Base-by-base conservation (phyloP, 371 early-diverging fungal genomes). In the Rhizopus stolonifer region DNA sequence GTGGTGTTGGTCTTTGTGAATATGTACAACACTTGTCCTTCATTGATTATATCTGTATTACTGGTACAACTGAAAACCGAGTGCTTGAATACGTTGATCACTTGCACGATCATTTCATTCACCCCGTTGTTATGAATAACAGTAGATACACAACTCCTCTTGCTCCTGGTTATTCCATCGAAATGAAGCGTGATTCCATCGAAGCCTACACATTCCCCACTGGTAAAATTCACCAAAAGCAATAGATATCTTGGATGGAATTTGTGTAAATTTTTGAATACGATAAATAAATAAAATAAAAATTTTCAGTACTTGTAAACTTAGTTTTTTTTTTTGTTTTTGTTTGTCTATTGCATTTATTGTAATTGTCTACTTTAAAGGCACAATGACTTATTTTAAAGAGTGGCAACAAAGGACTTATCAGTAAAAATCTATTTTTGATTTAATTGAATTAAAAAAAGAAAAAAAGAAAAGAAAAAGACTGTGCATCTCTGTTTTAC, bases 21-120 rank as follows among this genome's bases (percentile, higher is more conserved):
- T 74, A 74, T 49, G 74, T 71, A 7, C 78, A 78, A 29, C 78
- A 78, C 49, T 52, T 78, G n/a, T 69, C 78, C 10, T 54, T 78
- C 18, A 74, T 78, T 46, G 74, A 78, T 49, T 78, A 78, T 29
- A 78, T 78, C 15, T 72, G 70, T 46, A 58, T 78, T 11, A 72
- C 74, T 36, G 78, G 65, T 17, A 64, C 74, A 11, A 64, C 65
- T n/a, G 65, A 74, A 34, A 64, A 62, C 23, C 72, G 74, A 54
- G 61, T 72, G 4, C 61, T 78, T 22, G 78, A 78, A 59, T 78
- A 71, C 46, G 78, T 74, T 34, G 78, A 78, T 43, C 74, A 74
- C 48, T 54, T 78, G 18, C 78, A 78, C 50, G 78, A 78, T 21
- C 78, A 78, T 55, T 78, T 74, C 42, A 38, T 72, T 47, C 56